phyloP scores from a whole-genome alignment of 805 yeast genomes.

The Saccharomycopsis sp. region DNA sequence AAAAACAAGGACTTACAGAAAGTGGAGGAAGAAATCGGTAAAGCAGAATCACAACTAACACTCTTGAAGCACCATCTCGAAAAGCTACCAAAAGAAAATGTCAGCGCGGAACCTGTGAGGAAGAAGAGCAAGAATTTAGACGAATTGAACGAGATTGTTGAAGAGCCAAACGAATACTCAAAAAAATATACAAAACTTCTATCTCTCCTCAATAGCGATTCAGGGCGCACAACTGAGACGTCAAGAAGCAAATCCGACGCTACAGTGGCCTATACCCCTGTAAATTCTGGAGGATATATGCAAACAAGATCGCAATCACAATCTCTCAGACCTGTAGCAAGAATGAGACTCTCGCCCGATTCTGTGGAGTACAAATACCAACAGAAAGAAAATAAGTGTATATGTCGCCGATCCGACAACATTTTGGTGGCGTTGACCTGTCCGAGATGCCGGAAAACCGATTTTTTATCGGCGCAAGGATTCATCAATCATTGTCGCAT shows the following conservation, averaged over 20 bases:
- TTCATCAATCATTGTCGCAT: slow-evolving; percentile 70
- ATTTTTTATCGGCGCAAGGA: slow-evolving; percentile 76
- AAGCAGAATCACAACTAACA: slow-evolving; percentile 52
- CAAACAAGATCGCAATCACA: slow-evolving; percentile 46
- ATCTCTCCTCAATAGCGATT: slow-evolving; percentile 12
- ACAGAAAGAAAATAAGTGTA: slow-evolving; percentile 37
- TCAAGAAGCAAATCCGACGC: background rate
- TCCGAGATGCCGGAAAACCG: slow-evolving; percentile 57
- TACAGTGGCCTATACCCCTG: slow-evolving; percentile 13
- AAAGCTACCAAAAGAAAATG: background rate
- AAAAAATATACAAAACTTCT: slow-evolving; percentile 34
- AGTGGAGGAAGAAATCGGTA: slow-evolving; percentile 47
- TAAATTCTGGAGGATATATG: slow-evolving; percentile 28
- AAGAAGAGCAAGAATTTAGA: slow-evolving; percentile 25
- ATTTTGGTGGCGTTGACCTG: slow-evolving; percentile 62
- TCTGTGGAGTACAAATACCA: slow-evolving; percentile 27
- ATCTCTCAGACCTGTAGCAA: slow-evolving; percentile 20
- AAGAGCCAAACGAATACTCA: slow-evolving; percentile 37
- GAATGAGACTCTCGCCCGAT: slow-evolving; percentile 23
- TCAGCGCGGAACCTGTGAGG: slow-evolving; percentile 13
- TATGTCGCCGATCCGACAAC: slow-evolving; percentile 65
- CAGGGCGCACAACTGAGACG: slow-evolving; percentile 21
- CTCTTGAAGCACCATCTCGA: slow-evolving; percentile 35
- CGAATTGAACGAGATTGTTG: slow-evolving; percentile 36
- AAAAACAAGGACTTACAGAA: slow-evolving; percentile 50